Evolutionary conservation across 2,329 filamentous ascomycete species (phyloP), one percentile per base, ranked within the genome.

Genomic region (Stemphylium vesicarium): DNA sequence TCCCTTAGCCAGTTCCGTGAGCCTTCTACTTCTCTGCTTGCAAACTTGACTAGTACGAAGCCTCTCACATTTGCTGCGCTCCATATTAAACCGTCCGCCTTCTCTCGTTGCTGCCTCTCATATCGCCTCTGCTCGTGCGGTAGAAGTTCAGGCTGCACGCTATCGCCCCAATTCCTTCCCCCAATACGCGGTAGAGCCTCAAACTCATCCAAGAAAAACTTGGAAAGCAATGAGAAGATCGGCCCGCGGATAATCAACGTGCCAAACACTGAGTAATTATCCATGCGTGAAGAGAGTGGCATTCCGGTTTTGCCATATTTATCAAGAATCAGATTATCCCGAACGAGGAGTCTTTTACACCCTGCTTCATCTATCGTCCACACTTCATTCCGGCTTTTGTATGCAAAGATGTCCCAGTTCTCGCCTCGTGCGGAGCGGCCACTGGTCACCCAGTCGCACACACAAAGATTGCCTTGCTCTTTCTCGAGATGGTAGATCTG

Each of bases 371-470:
- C 72, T 11, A 63, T 72, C 67, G 75, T 66, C 87, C 89, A 94
- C n/a, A 98, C 83, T 77, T 99, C 95, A 71, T 97, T 98, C 61
- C 90, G 84, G 9, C 92, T 92, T 54, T 82, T 85, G 86, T 95
- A 98, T 59, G 83, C 84, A 52, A 83, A 79, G 57, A 97, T 87
- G 64, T 88, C 88, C 95, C 95, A 99, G 60, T 91, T 84, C 77
- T 99, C 95, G 20, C 92, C 93, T 41, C 90, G 85, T 4, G 95
- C 93, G 4, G 83, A 85, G 15, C 95, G 86, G 7, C 95, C 95
- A 69, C 94, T 90, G 2, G 88, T 96, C 6, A 98, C 92, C 95
- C 95, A 99, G 75, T 99, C 95, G 40, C 96, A 80, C 2, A 96
- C 82, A 70, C 92, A 96, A 12, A 98, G 77, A 36, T 88, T 78